These are phyloP conservation scores for Aspergillus carlsbadensis DNA, from an alignment of 495 filamentous ascomycete genomes.

Conservation along the genomic window DNA sequence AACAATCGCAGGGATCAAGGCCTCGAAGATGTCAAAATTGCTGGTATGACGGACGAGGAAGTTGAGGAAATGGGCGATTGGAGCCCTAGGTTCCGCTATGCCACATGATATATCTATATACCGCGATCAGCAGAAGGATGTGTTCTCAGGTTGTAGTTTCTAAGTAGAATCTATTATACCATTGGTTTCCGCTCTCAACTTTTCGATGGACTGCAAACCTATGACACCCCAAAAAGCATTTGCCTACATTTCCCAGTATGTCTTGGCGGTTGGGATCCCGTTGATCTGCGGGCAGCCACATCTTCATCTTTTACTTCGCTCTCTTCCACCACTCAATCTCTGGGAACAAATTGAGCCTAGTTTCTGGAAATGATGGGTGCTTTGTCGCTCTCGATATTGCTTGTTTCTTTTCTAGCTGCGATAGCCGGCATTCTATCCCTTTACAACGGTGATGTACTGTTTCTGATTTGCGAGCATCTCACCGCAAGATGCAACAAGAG, in stretches of 20 bases:
- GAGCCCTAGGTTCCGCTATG: constrained; percentile 60
- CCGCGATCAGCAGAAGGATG: neutral
- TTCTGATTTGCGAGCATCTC: neutral
- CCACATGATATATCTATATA: constrained; percentile 33
- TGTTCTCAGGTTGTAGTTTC: neutral
- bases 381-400: neutral
- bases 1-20: constrained; percentile 58
- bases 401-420: neutral
- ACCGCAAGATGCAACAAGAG: neutral
- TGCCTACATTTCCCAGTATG: neutral
- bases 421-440: neutral
- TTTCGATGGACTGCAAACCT: neutral
- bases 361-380: neutral
- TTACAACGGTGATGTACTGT: neutral
- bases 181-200: neutral
- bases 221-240: no score
- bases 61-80: constrained; percentile 70
- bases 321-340: no score
- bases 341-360: neutral
- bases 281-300: neutral
- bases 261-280: neutral
- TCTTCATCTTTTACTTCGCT: neutral
- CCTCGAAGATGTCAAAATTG: constrained; percentile 50
- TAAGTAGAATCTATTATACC: neutral
- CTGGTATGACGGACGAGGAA: constrained; percentile 60